Evolutionary conservation across 31 red algal genomes (phyloP), one percentile per base, ranked within the genome.

Genomic region (Asparagopsis taxiformis): DNA sequence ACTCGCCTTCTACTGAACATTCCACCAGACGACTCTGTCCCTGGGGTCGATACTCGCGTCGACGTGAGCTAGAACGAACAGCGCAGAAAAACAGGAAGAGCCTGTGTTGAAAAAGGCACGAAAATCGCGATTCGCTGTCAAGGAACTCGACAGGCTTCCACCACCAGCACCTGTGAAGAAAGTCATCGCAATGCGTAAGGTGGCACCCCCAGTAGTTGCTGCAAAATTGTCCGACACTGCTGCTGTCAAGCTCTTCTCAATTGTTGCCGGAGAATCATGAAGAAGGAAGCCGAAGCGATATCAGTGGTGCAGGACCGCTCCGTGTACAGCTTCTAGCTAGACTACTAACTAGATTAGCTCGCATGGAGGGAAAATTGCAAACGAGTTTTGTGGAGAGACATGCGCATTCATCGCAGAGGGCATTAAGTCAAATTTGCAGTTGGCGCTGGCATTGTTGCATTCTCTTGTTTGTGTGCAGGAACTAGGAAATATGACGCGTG

Each of bases 401-500:
- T 78, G 72, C 59, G 59, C 33, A 17, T 88, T 77, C 49, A 70
- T 88, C 24, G 83, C 56, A 19, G 64, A 62, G 13, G 65, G 66
- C 29, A 55, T 78, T 43, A 17, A 52, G 31, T 33, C 24, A 22
- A 78, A 52, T 37, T 56, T 59, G 22, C 26, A 48, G 2, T 23
- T 88, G 34, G 83, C 83, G 28, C 63, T 57, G 20, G 83, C 83
- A 21, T 88, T 72, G 83, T 65, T 88, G 23, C 59, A 62, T 44
- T 52, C 49, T 2, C 62, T 85, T 19, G n/a, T 69, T 51, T 46
- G 72, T 69, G 41, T 46, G 6, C 41, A 13, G 13, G 41, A 46
- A 46, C 41, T 46, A 6, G 13, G 41, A 9, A 13, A 46, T 9
- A 46, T 46, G 41, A 46, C 6, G 41, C 6, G 41, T 13, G n/a